Evolutionary conservation across 2,329 filamentous ascomycete genomes (phyloP), one percentile per base, ranked within the genome.

Genomic region (Triangularia verruculosa): DNA sequence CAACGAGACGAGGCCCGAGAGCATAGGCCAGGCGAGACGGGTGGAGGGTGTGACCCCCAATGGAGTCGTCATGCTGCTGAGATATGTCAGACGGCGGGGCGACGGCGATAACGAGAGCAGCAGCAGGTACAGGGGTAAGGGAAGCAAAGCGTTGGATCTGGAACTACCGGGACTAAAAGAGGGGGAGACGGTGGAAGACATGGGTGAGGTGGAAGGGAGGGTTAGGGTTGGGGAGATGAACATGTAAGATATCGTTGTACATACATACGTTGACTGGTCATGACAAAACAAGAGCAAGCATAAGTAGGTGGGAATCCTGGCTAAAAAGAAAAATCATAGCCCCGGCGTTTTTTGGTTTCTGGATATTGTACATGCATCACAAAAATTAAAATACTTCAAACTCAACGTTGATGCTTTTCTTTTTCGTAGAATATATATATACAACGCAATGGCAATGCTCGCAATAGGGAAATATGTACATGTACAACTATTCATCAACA

Each of bases 11-110:
- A 80, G 86, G 59, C 95, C 95, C 0, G 92, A 96, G 76, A 96
- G 86, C 65, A 81, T 99, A 22, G 94, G 92, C 0, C 95, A 97
- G 82, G 94, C 94, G 30, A 83, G 92, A 57, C 81, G 95, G 13
- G 86, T 97, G 11, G 95, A 99, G 76, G 94, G 94, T 3, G 80
- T 89, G 66, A 89, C 86, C 20, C 86, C 87, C 0, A 79, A 83
- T 0, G 86, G 85, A 0, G 83, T 83, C 63, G 72, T 89, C 52
- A 77, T 85, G 61, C 73, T 95, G 66, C 76, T 94, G 63, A 81
- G 80, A 24, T 84, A 85, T 73, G 87, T 92, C n/a, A 80, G 52
- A 55, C 11, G 58, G 13, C 39, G 52, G 47, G 28, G 22, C 51
- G 4, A n/a, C 24, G 22, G 52, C 4, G n/a, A 25, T n/a, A n/a